Base-by-base conservation (phyloP, 331 rosid genomes). In the Phaseolus coccineus region DNA sequence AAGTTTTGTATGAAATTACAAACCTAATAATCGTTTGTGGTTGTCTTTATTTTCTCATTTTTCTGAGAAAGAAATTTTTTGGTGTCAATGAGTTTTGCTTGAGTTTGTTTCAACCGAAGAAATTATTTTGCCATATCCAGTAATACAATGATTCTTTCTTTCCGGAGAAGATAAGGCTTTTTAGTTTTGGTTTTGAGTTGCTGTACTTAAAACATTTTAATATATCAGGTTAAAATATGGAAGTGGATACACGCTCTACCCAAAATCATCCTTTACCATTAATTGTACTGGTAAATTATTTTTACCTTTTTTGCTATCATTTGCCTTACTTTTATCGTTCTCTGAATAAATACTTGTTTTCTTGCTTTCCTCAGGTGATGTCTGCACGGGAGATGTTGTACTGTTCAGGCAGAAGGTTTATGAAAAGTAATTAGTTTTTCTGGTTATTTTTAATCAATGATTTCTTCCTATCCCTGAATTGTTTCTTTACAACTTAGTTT, bases 351-450 rank as follows among this genome's bases (percentile, higher is more conserved):
- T 40, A 65, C 22, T 53, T 14, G 51, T 31, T 55, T 81, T 70
- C 68, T 63, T 25, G 24, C 64, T 78, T 67, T 77, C 63, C 85
- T 79, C 80, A 93, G 97, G 97, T 71, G 97, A 93, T 81, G 96
- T 93, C 28, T 91, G 97, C 77, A 79, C 81, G 89, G 96, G 96
- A 76, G 97, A 93, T 73, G 82, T 87, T 62, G 94, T 93, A 83
- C 81, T 89, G 83, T 93, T 93, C 84, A 84, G 85, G 31, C 97
- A 89, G 83, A 91, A 81, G 80, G 93, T 91, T 88, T 87, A 88
- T 73, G 84, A 88, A 80, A 91, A 74, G 96, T 93, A 89, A 59
- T 48, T 9, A 83, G 73, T 68, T 70, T 53, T 57, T 73, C 62
- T 77, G 44, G 42, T 82, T 52, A 42, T 56, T 27, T 28, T 76